These are phyloP conservation scores for Penicillium brasilianum DNA, from an alignment of 2,329 filamentous ascomycete species.

Conservation along the genomic window DNA sequence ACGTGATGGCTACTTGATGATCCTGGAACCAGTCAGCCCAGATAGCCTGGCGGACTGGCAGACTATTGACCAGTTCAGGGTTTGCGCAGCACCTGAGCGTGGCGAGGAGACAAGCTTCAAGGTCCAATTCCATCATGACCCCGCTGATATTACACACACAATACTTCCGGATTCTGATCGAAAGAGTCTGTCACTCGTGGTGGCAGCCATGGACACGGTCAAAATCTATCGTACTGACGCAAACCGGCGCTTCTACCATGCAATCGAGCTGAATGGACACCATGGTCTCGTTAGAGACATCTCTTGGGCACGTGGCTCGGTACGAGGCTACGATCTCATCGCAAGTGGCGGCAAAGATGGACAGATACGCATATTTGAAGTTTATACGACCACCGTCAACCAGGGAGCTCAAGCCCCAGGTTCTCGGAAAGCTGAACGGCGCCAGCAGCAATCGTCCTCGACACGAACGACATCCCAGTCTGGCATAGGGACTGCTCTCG, in stretches of 20 bases:
- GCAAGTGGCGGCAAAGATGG: constrained; percentile 95
- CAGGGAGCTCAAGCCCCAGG: constrained; percentile 35
- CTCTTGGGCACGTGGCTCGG: constrained; percentile 90
- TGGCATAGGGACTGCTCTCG: constrained; percentile 49
- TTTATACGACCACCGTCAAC: constrained; percentile 44
- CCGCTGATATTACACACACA: constrained; percentile 71
- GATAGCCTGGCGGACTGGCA: constrained; percentile 80
- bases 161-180: constrained; percentile 79
- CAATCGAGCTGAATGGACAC: constrained; percentile 75
- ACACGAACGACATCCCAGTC: constrained; percentile 44
- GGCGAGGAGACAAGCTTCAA: constrained; percentile 88
- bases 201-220: constrained; percentile 83
- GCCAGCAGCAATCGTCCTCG: constrained; percentile 36
- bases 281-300: constrained; percentile 81
- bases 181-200: constrained; percentile 79
- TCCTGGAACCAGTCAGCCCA: constrained; percentile 84
- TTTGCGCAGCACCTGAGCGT: constrained; percentile 71
- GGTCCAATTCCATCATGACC: constrained; percentile 86
- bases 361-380: constrained; percentile 82
- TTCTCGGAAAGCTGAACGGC: constrained; percentile 34
- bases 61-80: constrained; percentile 74
- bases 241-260: constrained; percentile 81
- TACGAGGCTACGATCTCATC: constrained; percentile 85
- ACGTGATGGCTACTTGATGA: constrained; percentile 75
- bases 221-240: constrained; percentile 79